Evolutionary conservation across 2,329 filamentous ascomycete species (phyloP), one percentile per base, ranked within the genome.

Genomic region (Arthrinium phaeospermum): DNA sequence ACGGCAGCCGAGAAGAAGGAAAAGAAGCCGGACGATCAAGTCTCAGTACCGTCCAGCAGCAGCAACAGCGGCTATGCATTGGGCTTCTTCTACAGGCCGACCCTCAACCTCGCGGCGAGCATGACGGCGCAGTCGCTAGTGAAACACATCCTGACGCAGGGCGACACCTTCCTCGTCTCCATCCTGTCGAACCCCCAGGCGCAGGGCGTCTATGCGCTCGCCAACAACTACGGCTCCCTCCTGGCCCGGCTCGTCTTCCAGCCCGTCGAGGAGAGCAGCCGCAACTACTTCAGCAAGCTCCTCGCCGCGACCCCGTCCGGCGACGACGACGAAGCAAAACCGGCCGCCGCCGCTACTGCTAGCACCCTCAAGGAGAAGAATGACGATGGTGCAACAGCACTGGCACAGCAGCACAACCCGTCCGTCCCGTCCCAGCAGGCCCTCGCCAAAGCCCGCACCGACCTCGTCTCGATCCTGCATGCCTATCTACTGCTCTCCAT

Each of bases 131-230:
- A 99, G 83, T 95, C 94, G 47, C 83, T 94, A 27, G 90, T 98
- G 78, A 99, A 99, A 82, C 96, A 98, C 80, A 81, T 98, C 70
- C 89, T 99, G 70, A 98, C 96, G 0, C 95, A 98, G 83, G 96
- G 96, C 73, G 96, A 99, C 83, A 94, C 95, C 1, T 90, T 98
- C 76, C 90, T 98, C 69, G 92, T 99, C 75, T 92, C 93, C 22
- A 84, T 91, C 16, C 87, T 98, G 72, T 92, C 95, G 8, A 91
- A 91, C 0, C 89, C 96, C 1, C 86, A 90, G 57, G 93, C 95
- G 5, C 96, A 98, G 84, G 96, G 96, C 19, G 91, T 94, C 47
- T 99, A 98, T 79, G 94, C 95, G 0, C 88, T 99, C 6, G 96
- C 96, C 70, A 95, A 95, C 77, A 99, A 98, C 82, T 99, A 96